Evolutionary conservation across 2,329 filamentous ascomycete genomes (phyloP), one percentile per base, ranked within the genome.

Genomic region (Aureobasidium uvarum): DNA sequence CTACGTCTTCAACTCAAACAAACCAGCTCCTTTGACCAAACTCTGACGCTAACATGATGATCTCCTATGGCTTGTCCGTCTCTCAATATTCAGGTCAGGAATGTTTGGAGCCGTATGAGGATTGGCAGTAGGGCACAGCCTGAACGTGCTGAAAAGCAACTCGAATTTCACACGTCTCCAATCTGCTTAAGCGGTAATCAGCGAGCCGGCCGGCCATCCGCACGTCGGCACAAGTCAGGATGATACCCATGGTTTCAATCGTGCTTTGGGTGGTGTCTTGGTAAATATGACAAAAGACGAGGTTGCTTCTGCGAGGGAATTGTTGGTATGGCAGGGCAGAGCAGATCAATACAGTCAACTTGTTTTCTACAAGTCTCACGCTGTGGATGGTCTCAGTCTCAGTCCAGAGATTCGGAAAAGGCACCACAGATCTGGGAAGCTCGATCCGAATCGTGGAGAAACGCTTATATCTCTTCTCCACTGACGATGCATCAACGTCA

Each of bases 1-100:
- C 1, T 82, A 82, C 65, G 70, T 76, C 38, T 75, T 75, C 43
- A 60, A 66, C 18, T 63, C 60, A 7, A 41, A 63, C 18, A 63
- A 45, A 25, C 25, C 60, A 8, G 11, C 25, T 23, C 48, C 60
- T 28, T 5, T 18, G 10, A 63, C 60, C 3, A 63, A 63, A 18
- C 60, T 63, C 25, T 62, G 28, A 25, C 25, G 25, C 25, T 4
- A 25, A 25, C 25, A 25, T 4, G 25, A 25, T 25, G 25, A 25
- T 25, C 25, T 25, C 25, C 25, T 41, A 7, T 18, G 38, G 5
- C 38, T 16, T 16, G 38, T 41, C 38, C 14, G 38, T 18, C 38
- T 18, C 38, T 16, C 5, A 1, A 41, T 41, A 14, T 41, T 18
- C 14, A 6, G 14, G 14, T 41, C 38, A 7, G 16, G 38, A 41